Conservation (phyloP, 2,329 filamentous ascomycete genomes). For the Paecilomyces sp. region DNA sequence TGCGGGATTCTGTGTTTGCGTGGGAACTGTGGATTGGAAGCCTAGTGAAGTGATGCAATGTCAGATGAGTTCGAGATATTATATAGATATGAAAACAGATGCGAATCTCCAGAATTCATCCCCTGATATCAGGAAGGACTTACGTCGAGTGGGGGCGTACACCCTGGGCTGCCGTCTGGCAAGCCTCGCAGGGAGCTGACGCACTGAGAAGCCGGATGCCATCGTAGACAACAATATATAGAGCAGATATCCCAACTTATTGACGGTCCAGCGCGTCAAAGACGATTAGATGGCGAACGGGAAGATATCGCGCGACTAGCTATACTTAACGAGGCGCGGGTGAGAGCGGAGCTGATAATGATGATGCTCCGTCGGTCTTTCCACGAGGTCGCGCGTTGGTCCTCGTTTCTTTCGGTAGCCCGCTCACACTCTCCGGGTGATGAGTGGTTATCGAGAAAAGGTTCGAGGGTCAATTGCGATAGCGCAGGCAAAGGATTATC, state of each 20-base stretch:
- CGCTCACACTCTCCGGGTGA: neutral
- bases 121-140: conserved; percentile 13
- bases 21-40: conserved; percentile 26
- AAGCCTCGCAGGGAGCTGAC: conserved; percentile 26
- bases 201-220: conserved; percentile 25
- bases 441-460: neutral
- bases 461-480: neutral
- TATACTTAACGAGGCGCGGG: neutral
- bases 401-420: neutral
- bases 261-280: neutral
- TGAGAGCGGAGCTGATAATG: neutral
- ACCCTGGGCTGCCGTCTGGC: conserved; percentile 26
- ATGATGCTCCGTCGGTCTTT: neutral
- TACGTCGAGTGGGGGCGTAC: conserved; percentile 24
- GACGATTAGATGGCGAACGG: neutral
- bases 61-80: neutral
- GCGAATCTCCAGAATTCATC: neutral
- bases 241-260: neutral
- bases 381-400: neutral
- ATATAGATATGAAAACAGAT: too few species aligned
- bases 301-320: neutral
- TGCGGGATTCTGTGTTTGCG: conserved; percentile 33
- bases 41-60: conserved; percentile 13
- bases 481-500: neutral
- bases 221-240: conserved; percentile 14